A percentile compares a stretch with the other conserved stretches of the same genome.
Evolutionary conservation across 331 rosid genomes (phyloP).

Genomic region (Malus hybrid): DNA sequence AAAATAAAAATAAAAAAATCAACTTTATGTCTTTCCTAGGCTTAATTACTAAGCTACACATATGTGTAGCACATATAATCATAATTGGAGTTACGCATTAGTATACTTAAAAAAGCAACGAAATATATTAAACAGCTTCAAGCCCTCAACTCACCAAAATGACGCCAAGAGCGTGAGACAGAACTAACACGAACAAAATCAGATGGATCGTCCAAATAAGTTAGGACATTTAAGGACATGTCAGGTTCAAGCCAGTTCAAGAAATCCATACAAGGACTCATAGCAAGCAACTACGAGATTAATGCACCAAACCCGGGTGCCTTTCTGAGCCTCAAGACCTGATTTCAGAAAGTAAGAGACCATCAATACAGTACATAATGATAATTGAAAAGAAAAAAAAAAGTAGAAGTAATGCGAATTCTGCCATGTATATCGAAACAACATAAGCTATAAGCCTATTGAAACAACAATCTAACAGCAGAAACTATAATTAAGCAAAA

Average conservation of each 20-base stretch:
- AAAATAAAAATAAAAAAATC: not conserved
- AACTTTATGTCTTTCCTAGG: not conserved
- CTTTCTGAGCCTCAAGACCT: constrained; percentile 31
- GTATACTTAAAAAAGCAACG: not conserved
- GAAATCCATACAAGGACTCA: constrained; percentile 45
- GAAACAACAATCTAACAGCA: not conserved
- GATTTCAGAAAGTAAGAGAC: constrained; percentile 12
- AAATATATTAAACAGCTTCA: not conserved
- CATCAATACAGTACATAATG: constrained; percentile 1
- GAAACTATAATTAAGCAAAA: not conserved
- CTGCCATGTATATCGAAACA: not conserved
- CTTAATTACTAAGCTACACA: not conserved
- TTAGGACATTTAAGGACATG: constrained; percentile 37
- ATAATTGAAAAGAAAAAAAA: not conserved
- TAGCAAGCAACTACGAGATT: constrained; percentile 3
- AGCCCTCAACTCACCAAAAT: constrained; percentile 44
- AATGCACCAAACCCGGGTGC: constrained; percentile 11
- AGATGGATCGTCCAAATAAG: constrained; percentile 52
- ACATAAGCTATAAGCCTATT: not conserved
- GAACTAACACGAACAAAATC: constrained; percentile 48
- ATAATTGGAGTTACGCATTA: too few species aligned
- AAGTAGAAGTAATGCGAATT: not conserved
- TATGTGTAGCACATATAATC: not conserved
- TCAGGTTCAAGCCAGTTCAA: constrained; percentile 43
- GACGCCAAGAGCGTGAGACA: constrained; percentile 63